phyloP scores from a whole-genome alignment of 2,329 filamentous ascomycete species.

The Lasiodiplodia sp. region DNA sequence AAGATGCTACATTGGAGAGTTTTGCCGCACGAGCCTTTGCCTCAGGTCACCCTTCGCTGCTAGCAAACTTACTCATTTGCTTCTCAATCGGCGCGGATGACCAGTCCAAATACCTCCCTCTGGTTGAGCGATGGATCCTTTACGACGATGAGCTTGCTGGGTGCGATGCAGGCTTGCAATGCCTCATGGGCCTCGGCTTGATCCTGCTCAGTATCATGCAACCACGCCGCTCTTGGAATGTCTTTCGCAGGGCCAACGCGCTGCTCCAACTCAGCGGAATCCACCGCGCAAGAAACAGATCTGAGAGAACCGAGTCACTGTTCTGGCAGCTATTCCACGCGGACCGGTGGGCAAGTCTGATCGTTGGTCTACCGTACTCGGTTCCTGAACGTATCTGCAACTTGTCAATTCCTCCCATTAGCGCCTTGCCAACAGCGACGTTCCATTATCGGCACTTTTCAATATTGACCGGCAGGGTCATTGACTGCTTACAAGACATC shows the following conservation, averaged over 20 bases:
- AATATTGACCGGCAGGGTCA: not conserved
- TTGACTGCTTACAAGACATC: not conserved
- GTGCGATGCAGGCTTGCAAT: not conserved
- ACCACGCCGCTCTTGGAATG: not conserved
- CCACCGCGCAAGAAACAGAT: not conserved
- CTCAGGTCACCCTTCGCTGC: no score
- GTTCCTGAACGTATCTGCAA: not conserved
- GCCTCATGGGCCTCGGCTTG: not conserved
- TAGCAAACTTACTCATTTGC: no score
- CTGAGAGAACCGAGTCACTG: not conserved
- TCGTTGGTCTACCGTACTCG: conserved; percentile 5
- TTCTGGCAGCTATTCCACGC: conserved; percentile 8
- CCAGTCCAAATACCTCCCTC: no score
- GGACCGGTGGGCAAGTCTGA: conserved; percentile 1
- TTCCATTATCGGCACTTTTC: conserved; percentile 6
- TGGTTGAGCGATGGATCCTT: no score
- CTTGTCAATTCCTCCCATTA: not conserved
- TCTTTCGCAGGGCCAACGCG: not conserved
- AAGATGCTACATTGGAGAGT: no score
- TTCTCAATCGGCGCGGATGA: no score
- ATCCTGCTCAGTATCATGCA: not conserved
- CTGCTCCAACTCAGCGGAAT: not conserved
- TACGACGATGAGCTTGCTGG: conserved; percentile 4
- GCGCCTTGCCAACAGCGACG: not conserved
- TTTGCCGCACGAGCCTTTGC: no score